Percentiles rank a stretch among this genome's conserved stretches.
Conservation (phyloP, 495 filamentous ascomycete genomes). For the Penicillium bialowiezense region DNA sequence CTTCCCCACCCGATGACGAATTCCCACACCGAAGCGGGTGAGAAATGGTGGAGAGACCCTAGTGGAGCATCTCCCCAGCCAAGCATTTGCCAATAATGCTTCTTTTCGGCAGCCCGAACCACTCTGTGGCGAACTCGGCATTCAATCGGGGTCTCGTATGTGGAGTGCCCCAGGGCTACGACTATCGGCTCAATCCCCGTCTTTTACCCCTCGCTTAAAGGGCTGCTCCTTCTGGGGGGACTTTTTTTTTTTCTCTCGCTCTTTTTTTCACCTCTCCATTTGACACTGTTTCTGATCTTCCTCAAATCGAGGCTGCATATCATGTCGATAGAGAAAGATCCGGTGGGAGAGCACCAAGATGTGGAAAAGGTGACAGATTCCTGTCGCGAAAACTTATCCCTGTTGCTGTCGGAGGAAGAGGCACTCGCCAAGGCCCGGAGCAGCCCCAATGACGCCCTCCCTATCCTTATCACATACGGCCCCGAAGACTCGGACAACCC, state of each 20-base stretch:
- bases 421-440: slow-evolving; percentile 25
- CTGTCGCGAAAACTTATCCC: slow-evolving; percentile 7
- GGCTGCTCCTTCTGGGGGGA: no score
- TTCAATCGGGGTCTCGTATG: background rate
- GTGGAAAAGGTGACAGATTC: slow-evolving; percentile 13
- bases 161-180: slow-evolving; percentile 2
- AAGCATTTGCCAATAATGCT: slow-evolving; percentile 19
- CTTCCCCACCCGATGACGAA: no score
- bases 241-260: no score
- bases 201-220: no score
- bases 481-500: slow-evolving; percentile 41
- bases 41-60: background rate
- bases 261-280: no score
- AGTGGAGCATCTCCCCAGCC: slow-evolving; percentile 13
- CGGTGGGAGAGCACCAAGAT: slow-evolving; percentile 1
- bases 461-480: slow-evolving; percentile 34
- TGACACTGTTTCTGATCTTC: background rate
- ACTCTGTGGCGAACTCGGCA: background rate
- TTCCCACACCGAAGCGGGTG: no score
- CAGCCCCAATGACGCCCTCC: slow-evolving; percentile 24
- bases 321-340: slow-evolving; percentile 2
- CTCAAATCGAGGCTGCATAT: background rate
- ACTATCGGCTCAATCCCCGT: no score
- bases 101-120: slow-evolving; percentile 20
- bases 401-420: slow-evolving; percentile 26